Percentiles rank a stretch among this genome's conserved stretches.
phyloP scores from a whole-genome alignment of 106 monocot species.

The Alisma plantagoaquatica region DNA sequence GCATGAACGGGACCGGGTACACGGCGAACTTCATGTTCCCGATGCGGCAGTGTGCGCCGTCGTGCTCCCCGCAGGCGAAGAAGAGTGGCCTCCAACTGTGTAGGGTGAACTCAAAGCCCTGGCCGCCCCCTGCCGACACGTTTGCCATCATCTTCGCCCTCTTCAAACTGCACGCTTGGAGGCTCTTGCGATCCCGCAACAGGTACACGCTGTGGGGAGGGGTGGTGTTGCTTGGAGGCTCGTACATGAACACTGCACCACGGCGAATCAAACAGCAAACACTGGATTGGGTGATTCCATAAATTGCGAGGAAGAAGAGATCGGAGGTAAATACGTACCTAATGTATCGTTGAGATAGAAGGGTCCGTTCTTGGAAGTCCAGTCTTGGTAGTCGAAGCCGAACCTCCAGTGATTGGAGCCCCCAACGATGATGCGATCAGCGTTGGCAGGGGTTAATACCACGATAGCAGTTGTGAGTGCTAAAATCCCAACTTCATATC shows the following conservation, averaged over 20 bases:
- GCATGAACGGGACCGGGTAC: conserved; percentile 10
- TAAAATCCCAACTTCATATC: background rate
- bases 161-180: conserved; percentile 32
- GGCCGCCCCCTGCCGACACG: conserved; percentile 34
- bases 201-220: conserved; percentile 50
- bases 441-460: no score
- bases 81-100: conserved; percentile 45
- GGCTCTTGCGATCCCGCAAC: conserved; percentile 23
- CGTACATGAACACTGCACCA: conserved; percentile 55
- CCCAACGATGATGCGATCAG: conserved; percentile 25
- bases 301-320: background rate
- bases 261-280: background rate
- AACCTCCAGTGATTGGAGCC: conserved; percentile 25
- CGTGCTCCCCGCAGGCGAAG: conserved; percentile 45
- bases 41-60: conserved; percentile 40
- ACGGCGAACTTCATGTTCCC: conserved; percentile 65
- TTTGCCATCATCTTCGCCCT: conserved; percentile 34
- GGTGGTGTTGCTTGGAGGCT: conserved; percentile 42
- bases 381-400: conserved; percentile 34
- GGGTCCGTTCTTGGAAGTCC: conserved; percentile 29
- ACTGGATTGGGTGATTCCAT: background rate
- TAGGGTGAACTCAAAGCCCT: conserved; percentile 41
- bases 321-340: background rate
- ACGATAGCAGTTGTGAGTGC: background rate
- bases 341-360: conserved; percentile 23